Evolutionary conservation across 73 alveolate species (phyloP), one percentile per base, ranked within the genome.

Genomic region (Blepharisma stoltei): DNA sequence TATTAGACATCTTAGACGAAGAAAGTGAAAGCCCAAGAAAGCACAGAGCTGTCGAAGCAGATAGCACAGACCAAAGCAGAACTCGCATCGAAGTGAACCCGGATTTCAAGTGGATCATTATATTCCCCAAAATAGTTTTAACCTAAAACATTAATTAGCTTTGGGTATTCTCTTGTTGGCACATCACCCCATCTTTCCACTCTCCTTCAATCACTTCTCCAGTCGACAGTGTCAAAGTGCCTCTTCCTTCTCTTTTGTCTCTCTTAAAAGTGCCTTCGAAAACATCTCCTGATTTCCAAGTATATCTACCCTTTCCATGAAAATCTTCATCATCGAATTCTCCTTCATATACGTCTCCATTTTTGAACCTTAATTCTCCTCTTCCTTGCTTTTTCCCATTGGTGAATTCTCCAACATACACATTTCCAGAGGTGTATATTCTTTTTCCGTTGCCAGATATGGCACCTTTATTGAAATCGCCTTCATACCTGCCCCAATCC

Each of bases 401-500:
- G 25, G 46, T 45, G 38, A 76, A 83, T 6, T 76, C 68, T 41
- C 90, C 90, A 20, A 43, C 49, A 78, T 83, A 78, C 54, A 47
- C 53, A 23, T 21, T 47, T 54, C 49, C 75, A 44, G 60, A 37
- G 53, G 67, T 68, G 38, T 67, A 27, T 18, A 18, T 37, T 25
- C 54, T 6, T 53, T 52, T 54, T 48, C 89, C 89, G 14, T 75
- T 20, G 47, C 89, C 89, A 5, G 66, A n/a, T 21, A 60, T 85
- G 47, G 50, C 88, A 27, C 94, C 95, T 60, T 85, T 81, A 69
- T 87, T 80, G 95, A 95, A 93, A 45, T 88, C 89, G 6, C 98
- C 98, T 67, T 86, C 93, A 84, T 90, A 93, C 80, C 89, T 87
- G 45, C 89, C 95, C 7, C 93, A 90, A 65, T 88, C 86, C 75